Conservation (phyloP, 2,329 filamentous ascomycete species). For the Diplocarpon mali region DNA sequence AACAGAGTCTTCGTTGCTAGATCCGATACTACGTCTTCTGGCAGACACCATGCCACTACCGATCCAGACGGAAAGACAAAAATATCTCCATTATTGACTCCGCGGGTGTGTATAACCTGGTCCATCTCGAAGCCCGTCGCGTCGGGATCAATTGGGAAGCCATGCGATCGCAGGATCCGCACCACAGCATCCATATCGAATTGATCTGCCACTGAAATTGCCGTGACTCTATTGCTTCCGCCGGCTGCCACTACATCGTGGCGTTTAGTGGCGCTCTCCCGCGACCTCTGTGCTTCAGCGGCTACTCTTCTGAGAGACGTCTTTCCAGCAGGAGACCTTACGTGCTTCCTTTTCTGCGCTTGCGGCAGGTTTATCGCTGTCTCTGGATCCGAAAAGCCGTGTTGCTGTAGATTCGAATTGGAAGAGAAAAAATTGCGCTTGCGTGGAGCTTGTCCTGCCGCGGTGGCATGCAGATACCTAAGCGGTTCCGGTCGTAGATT, state of each 20-base stretch:
- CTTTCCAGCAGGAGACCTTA: constrained; percentile 45
- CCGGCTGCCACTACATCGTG: constrained; percentile 25
- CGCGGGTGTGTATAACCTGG: constrained; percentile 52
- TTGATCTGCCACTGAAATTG: constrained; percentile 50
- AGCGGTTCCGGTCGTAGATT: constrained; percentile 17
- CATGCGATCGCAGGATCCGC: constrained; percentile 45
- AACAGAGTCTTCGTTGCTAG: constrained; percentile 63
- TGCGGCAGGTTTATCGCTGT: constrained; percentile 5
- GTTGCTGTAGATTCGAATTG: constrained; percentile 41
- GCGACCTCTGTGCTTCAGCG: constrained; percentile 64
- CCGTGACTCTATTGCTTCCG: constrained; percentile 36
- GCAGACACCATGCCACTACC: constrained; percentile 82
- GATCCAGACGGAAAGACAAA: constrained; percentile 95
- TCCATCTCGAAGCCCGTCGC: constrained; percentile 47
- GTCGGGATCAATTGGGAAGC: constrained; percentile 52
- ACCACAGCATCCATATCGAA: constrained; percentile 53
- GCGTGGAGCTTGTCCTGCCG: constrained; percentile 31
- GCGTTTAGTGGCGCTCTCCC: constrained; percentile 28
- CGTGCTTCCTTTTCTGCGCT: constrained; percentile 32
- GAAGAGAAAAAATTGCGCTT: constrained; percentile 57
- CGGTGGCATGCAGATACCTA: constrained; percentile 37
- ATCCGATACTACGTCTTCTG: constrained; percentile 58
- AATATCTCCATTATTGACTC: constrained; percentile 64
- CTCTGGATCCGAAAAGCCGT: constrained; percentile 6
- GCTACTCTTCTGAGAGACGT: constrained; percentile 76